Base-by-base conservation (phyloP, 1,284 basidiomycete genomes). In the Hortiboletus rubellus region DNA sequence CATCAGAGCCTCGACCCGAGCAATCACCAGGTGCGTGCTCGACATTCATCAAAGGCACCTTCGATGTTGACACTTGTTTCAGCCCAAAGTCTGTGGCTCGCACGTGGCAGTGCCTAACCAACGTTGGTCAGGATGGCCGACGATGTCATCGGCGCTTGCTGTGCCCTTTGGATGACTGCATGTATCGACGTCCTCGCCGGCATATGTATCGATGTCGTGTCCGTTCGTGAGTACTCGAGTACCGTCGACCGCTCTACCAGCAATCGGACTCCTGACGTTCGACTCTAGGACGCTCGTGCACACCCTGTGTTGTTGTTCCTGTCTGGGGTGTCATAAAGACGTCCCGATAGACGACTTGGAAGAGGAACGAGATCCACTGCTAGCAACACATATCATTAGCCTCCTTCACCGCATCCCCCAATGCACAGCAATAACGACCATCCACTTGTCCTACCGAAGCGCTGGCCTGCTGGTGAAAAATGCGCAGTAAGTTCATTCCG, bases 151-250 rank as follows among this genome's bases (percentile, higher is more conserved):
- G 67, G 59, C 11, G 53, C 55, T 10, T 72, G 71, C 18, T 69
- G 68, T 31, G 57, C 59, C 5, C 0, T 70, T 1, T 3, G n/a
- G 22, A 0, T 56, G 18, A 59, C 64, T 2, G 59, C 58, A 3
- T 73, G 68, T 54, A 50, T 68, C 46, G 66, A 71, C 14, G 51
- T 71, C 10, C 1, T 71, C 22, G 3, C 58, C 0, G 70, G 66
- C 5, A 60, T 69, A n/a, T 70, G 71, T 30, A 0, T 58, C 37
- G 70, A 70, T 42, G 59, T 63, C 12, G 5, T 15, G 1, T 66
- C 71, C 36, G 18, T 61, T 12, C 60, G 68, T 70, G 47, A 17
- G 37, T n/a, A n/a, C 37, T 38, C 15, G 7, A 37, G 36, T 37
- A 1, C 33, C 6, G 11, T 12, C 33, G 33, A 12, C 27, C 27